A percentile compares a stretch with the other conserved stretches of the same genome.
These are phyloP conservation scores for Clavispora phyllophila DNA, from an alignment of 805 yeast species.

Conservation along the genomic window DNA sequence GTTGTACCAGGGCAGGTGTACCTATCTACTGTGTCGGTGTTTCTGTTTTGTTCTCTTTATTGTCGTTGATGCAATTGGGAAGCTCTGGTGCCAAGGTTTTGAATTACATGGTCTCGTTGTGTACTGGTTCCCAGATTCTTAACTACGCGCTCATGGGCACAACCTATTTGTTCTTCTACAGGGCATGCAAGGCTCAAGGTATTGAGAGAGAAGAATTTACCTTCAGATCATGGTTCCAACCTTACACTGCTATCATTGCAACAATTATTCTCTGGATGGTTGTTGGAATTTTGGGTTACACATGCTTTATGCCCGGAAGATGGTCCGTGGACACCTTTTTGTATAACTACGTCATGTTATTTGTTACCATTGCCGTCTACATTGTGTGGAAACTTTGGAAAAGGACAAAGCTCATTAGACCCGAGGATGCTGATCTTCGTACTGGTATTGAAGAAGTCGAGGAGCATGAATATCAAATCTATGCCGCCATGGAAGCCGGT, in stretches of 20 bases:
- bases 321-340: constrained; percentile 63
- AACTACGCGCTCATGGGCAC: constrained; percentile 17
- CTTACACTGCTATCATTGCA: constrained; percentile 32
- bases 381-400: constrained; percentile 33
- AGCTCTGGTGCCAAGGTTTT: constrained; percentile 12
- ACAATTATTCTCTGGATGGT: constrained; percentile 29
- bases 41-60: constrained; percentile 15
- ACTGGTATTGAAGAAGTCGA: constrained; percentile 45
- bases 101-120: constrained; percentile 18
- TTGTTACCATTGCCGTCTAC: constrained; percentile 33
- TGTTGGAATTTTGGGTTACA: constrained; percentile 63
- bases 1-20: constrained; percentile 14
- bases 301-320: constrained; percentile 59
- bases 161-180: constrained; percentile 17
- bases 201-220: constrained; percentile 33
- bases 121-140: constrained; percentile 19
- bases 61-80: constrained; percentile 18
- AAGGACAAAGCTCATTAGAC: constrained; percentile 33
- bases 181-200: constrained; percentile 19
- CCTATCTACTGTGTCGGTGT: constrained; percentile 16
- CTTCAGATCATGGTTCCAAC: constrained; percentile 41
- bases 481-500: constrained; percentile 30
- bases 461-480: constrained; percentile 42
- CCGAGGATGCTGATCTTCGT: constrained; percentile 43
- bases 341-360: constrained; percentile 69